Base-by-base conservation (phyloP, 495 filamentous ascomycete species). In the Oidiodendron maius region DNA sequence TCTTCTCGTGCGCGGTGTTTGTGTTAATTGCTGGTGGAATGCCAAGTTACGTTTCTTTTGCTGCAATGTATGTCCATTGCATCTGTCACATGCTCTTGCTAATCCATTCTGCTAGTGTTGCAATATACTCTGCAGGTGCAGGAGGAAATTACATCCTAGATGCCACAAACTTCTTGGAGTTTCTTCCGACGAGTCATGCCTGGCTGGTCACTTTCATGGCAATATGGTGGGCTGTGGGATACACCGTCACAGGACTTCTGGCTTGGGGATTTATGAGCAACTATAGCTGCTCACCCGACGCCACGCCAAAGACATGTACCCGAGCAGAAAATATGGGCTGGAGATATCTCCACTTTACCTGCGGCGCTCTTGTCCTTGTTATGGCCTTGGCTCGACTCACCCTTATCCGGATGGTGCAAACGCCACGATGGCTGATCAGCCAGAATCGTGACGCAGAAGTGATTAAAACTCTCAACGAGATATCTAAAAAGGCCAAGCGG, bases 241-340 rank as follows among this genome's bases (percentile, higher is more conserved):
- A 64, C 46, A 63, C 59, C 6, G 52, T 66, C 34, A 61, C 65
- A n/a, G 64, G 65, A n/a, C 45, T 68, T n/a, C 50, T 69, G n/a
- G 64, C 65, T 12, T 69, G 65, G 65, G 64, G 51, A 13, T 67
- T 61, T 52, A 67, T 69, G 66, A 59, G 56, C 52, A 64, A 67
- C 51, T 69, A 55, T 48, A 60, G 50, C 51, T 67, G 66, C 40
- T 46, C 53, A 8, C 40, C 59, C 5, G 38, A 58, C 21, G 60
- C 55, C 4, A 58, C 60, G 15, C n/a, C 37, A 28, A 8, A 12
- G 10, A 25, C 15, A 5, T 40, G 57, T 40, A 50, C 26, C 15
- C 35, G 53, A 10, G 46, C 55, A 1, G 56, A 65, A 18, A 67
- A 67, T 45, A 57, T 53, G 61, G 64, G 63, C 4, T 67, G 64